A percentile compares a stretch with the other conserved stretches of the same genome.
These are phyloP conservation scores for Apium graveolens DNA, from an alignment of 129 eudicot species.

Conservation along the genomic window DNA sequence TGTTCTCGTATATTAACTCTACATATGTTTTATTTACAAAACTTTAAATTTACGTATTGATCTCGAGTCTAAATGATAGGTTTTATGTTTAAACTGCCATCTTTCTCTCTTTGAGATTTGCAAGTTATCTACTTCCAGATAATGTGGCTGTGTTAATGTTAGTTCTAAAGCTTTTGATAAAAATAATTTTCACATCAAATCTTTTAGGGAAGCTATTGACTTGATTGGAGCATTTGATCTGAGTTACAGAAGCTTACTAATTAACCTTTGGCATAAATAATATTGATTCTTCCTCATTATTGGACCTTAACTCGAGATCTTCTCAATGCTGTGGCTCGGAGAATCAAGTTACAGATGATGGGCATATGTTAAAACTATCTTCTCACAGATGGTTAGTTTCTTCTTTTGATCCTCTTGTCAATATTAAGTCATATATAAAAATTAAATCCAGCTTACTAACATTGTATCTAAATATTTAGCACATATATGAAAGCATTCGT, in stretches of 20 bases:
- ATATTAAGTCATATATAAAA: not conserved
- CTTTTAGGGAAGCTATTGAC: slow-evolving; percentile 76
- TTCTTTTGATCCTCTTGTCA: not conserved
- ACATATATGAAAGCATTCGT: slow-evolving; percentile 52
- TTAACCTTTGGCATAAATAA: slow-evolving; percentile 32
- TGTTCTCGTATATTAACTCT: too few species aligned
- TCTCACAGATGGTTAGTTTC: slow-evolving; percentile 72
- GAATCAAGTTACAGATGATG: slow-evolving; percentile 50
- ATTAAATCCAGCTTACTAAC: not conserved
- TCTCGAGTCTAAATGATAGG: too few species aligned
- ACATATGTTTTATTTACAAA: too few species aligned
- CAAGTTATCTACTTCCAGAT: too few species aligned
- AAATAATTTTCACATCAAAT: slow-evolving; percentile 14
- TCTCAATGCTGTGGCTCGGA: slow-evolving; percentile 54
- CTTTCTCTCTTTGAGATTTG: too few species aligned
- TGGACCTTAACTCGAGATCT: slow-evolving; percentile 72
- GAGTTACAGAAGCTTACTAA: slow-evolving; percentile 26
- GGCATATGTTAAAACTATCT: slow-evolving; percentile 55
- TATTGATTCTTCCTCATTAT: slow-evolving; percentile 45
- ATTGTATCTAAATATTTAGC: slow-evolving; percentile 16
- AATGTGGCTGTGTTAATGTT: not conserved
- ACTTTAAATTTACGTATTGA: too few species aligned
- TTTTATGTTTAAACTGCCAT: too few species aligned
- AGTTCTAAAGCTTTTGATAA: slow-evolving; percentile 19
- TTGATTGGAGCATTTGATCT: slow-evolving; percentile 76